Conservation (phyloP, 257 asterid genomes). For the Solanum chmielewskii region DNA sequence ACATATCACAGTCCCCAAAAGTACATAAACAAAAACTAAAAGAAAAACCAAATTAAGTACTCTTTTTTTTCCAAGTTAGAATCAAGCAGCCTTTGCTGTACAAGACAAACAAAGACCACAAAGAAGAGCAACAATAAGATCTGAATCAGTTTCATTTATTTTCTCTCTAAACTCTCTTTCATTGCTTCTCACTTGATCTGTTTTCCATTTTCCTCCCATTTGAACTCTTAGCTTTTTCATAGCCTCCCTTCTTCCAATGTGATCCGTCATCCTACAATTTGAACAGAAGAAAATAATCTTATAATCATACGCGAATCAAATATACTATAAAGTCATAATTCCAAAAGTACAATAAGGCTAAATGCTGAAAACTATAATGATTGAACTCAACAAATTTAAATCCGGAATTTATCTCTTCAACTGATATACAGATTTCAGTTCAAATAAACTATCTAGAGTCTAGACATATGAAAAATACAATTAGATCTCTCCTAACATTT, state of each 20-base stretch:
- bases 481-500: neutral
- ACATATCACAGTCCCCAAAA: neutral
- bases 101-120: neutral
- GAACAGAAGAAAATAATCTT: neutral
- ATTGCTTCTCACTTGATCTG: neutral
- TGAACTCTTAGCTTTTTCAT: constrained; percentile 4
- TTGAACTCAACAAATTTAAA: neutral
- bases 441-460: neutral
- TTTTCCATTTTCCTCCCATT: constrained; percentile 6
- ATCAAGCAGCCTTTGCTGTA: neutral
- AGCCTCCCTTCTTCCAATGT: constrained; percentile 27
- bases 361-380: neutral
- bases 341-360: neutral
- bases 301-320: neutral
- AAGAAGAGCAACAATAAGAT: neutral
- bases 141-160: neutral
- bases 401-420: rapidly evolving
- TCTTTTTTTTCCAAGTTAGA: neutral
- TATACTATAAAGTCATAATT: too few relatives aligned
- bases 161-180: neutral
- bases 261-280: constrained; percentile 27
- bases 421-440: neutral
- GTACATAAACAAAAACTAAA: neutral
- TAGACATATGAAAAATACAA: neutral
- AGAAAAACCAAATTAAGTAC: neutral